Evolutionary conservation across 2,329 filamentous ascomycete genomes (phyloP).

Genomic region (Nemania sp.): DNA sequence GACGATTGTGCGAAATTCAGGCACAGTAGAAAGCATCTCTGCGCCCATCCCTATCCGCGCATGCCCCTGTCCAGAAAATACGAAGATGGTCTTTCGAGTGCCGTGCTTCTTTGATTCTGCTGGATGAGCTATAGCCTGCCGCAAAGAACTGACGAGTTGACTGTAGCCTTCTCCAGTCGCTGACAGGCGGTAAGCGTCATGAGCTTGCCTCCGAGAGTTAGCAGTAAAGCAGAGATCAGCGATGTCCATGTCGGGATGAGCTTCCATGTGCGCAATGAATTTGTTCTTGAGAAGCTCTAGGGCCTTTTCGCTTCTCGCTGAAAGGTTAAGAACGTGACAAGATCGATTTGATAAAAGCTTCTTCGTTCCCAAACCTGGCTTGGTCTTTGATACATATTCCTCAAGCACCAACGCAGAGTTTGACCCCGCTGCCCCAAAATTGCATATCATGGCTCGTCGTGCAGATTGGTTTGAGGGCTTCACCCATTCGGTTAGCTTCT

Average conservation of each 20-base stretch:
- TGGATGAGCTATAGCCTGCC: background rate
- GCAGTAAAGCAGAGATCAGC: slow-evolving; percentile 31
- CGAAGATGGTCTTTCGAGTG: slow-evolving; percentile 31
- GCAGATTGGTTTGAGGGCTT: slow-evolving; percentile 2
- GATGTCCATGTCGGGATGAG: slow-evolving; percentile 10
- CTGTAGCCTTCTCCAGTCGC: slow-evolving; percentile 9
- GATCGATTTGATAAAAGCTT: background rate
- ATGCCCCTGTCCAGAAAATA: slow-evolving; percentile 41
- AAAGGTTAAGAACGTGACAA: slow-evolving; percentile 24
- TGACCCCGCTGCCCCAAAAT: slow-evolving; percentile 32
- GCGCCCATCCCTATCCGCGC: slow-evolving; percentile 39
- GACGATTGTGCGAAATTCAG: slow-evolving; percentile 34
- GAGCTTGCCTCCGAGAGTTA: slow-evolving; percentile 26
- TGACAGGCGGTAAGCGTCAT: slow-evolving; percentile 24
- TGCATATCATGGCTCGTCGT: slow-evolving; percentile 41
- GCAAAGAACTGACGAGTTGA: background rate
- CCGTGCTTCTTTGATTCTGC: slow-evolving; percentile 12
- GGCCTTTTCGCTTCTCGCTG: slow-evolving; percentile 23
- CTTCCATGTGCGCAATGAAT: slow-evolving; percentile 14
- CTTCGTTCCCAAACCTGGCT: background rate
- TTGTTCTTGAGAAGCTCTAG: slow-evolving; percentile 10
- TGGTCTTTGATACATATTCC: slow-evolving; percentile 14
- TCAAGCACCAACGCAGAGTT: slow-evolving; percentile 36
- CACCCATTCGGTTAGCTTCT: slow-evolving; percentile 8
- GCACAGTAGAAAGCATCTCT: slow-evolving; percentile 34